Percentiles rank a stretch among this genome's conserved stretches.
Conservation (phyloP, 2,329 filamentous ascomycete genomes). For the Epichloe uncinata region DNA sequence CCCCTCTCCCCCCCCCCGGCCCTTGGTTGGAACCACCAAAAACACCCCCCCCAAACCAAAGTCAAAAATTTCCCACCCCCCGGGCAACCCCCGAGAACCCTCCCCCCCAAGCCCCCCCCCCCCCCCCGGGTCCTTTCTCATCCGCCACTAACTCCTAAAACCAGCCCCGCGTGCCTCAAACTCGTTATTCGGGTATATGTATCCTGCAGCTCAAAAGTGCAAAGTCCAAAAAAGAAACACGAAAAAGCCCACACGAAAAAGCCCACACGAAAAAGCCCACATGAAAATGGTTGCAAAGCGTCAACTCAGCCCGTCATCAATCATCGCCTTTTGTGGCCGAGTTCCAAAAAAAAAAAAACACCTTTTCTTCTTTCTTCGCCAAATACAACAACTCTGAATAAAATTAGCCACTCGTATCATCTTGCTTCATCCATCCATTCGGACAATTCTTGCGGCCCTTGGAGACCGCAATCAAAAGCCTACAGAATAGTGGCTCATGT, state of each 20-base stretch:
- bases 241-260: not conserved
- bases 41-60: no score
- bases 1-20: no score
- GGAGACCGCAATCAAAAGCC: not conserved
- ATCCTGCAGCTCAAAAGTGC: not conserved
- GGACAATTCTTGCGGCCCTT: no score
- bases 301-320: not conserved
- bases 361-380: no score
- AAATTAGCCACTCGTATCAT: no score
- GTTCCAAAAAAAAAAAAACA: no score
- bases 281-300: not conserved
- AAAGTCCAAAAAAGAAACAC: not conserved
- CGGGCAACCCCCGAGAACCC: no score
- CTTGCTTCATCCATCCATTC: no score
- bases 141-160: not conserved
- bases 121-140: not conserved
- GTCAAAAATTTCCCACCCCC: no score
- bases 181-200: not conserved
- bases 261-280: not conserved
- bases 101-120: no score
- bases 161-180: not conserved
- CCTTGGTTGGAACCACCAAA: no score
- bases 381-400: no score
- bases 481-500: slow-evolving; percentile 27
- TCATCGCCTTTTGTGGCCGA: not conserved